Conservation (phyloP, 2,329 filamentous ascomycete genomes). For the Fusarium sp. region DNA sequence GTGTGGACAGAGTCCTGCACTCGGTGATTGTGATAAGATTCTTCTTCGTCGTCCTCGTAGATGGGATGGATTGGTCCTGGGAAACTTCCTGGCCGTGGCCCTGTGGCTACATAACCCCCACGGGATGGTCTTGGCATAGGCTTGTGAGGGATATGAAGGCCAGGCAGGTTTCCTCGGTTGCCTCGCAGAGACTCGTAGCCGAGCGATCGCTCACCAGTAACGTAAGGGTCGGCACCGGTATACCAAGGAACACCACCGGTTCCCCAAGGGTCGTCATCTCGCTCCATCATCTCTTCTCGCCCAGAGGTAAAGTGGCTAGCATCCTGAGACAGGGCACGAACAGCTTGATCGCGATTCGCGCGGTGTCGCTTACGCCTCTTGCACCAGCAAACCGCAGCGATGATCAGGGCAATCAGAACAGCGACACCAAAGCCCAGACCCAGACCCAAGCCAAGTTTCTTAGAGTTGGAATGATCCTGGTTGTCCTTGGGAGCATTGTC, state of each 20-base stretch:
- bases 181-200: constrained; percentile 64
- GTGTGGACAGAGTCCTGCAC: constrained; percentile 45
- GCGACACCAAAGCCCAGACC: constrained; percentile 72
- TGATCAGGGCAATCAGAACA: constrained; percentile 58
- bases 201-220: constrained; percentile 54
- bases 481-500: constrained; percentile 41
- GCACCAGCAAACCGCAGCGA: constrained; percentile 64
- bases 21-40: constrained; percentile 45
- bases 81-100: constrained; percentile 44
- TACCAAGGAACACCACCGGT: constrained; percentile 55
- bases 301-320: constrained; percentile 58
- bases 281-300: constrained; percentile 61
- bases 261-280: constrained; percentile 48
- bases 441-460: constrained; percentile 47
- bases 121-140: constrained; percentile 46
- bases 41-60: constrained; percentile 69
- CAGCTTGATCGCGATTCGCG: constrained; percentile 57
- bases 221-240: constrained; percentile 57
- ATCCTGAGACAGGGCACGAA: constrained; percentile 63
- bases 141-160: constrained; percentile 50
- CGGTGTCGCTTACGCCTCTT: constrained; percentile 53
- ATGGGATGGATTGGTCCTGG: constrained; percentile 67
- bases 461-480: constrained; percentile 35
- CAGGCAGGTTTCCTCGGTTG: constrained; percentile 38
- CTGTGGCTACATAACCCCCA: constrained; percentile 49